These are phyloP conservation scores for Pulveroboletus ravenelii DNA, from an alignment of 768 basidiomycete species.

Conservation along the genomic window DNA sequence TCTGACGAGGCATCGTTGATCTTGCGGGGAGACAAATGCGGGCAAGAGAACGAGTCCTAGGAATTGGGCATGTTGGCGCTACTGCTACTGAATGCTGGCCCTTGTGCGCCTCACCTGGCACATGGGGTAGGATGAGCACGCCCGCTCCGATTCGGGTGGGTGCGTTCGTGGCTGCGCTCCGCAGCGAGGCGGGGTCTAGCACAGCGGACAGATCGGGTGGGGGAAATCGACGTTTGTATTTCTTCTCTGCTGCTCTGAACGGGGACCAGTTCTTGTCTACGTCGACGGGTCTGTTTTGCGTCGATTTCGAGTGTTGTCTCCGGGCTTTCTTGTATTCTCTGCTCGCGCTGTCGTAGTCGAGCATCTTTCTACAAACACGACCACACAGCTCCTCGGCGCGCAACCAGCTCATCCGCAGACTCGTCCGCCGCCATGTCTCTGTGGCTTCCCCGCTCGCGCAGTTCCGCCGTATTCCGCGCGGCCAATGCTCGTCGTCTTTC, in stretches of 20 bases:
- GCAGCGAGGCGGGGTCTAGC: conserved; percentile 57
- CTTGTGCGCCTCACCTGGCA: conserved; percentile 38
- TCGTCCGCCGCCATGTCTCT: conserved; percentile 51
- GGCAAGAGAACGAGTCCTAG: conserved; percentile 85
- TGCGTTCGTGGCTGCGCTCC: conserved; percentile 8
- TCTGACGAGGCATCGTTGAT: conserved; percentile 64
- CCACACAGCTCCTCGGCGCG: conserved; percentile 14
- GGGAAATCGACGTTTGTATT: conserved; percentile 73
- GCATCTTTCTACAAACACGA: conserved; percentile 27
- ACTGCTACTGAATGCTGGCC: not conserved
- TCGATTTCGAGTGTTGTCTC: conserved; percentile 55
- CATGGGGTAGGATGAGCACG: conserved; percentile 15
- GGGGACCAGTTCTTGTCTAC: conserved; percentile 61
- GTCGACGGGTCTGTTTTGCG: conserved; percentile 45
- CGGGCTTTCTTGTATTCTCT: conserved; percentile 56
- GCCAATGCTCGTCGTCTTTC: conserved; percentile 16
- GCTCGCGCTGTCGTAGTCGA: not conserved
- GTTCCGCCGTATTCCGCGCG: conserved; percentile 40
- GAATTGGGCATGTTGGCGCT: not conserved
- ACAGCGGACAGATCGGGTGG: conserved; percentile 68
- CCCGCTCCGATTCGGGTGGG: not conserved
- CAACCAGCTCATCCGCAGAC: no score
- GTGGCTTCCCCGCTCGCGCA: conserved; percentile 72
- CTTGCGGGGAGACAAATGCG: conserved; percentile 52
- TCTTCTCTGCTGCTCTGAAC: conserved; percentile 76